These are phyloP conservation scores for Atractiella rhizophila DNA, from an alignment of 768 basidiomycete species.

Conservation along the genomic window DNA sequence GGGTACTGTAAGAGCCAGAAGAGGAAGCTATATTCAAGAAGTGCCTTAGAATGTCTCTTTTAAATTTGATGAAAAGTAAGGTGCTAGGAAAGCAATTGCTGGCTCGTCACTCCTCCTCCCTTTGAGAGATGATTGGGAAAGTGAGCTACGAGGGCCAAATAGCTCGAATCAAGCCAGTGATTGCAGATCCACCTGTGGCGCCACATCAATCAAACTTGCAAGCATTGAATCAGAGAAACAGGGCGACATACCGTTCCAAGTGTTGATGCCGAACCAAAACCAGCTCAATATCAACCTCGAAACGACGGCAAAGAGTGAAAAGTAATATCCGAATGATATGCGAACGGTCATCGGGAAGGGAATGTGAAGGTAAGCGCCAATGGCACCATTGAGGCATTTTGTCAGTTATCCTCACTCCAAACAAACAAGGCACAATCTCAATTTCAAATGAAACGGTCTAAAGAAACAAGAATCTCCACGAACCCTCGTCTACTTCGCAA, in stretches of 20 bases:
- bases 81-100: constrained; percentile 6
- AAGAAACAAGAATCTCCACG: no score
- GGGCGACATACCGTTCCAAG: no score
- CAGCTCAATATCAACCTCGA: neutral
- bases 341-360: neutral
- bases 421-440: no score
- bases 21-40: no score
- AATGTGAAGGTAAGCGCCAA: neutral
- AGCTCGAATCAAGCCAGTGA: constrained; percentile 8
- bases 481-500: no score
- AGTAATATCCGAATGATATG: neutral
- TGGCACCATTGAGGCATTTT: neutral
- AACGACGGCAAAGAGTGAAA: neutral
- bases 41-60: no score
- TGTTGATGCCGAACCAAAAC: neutral
- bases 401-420: no score
- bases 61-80: no score
- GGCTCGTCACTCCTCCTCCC: constrained; percentile 13
- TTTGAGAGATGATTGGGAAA: constrained; percentile 17
- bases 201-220: no score
- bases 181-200: constrained; percentile 11
- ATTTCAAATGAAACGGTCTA: no score
- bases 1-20: constrained; percentile 10
- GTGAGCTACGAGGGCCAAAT: constrained; percentile 14
- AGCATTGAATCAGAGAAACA: no score